phyloP scores from a whole-genome alignment of 352 stramenopile species.

The Globisporangium radiosum region DNA sequence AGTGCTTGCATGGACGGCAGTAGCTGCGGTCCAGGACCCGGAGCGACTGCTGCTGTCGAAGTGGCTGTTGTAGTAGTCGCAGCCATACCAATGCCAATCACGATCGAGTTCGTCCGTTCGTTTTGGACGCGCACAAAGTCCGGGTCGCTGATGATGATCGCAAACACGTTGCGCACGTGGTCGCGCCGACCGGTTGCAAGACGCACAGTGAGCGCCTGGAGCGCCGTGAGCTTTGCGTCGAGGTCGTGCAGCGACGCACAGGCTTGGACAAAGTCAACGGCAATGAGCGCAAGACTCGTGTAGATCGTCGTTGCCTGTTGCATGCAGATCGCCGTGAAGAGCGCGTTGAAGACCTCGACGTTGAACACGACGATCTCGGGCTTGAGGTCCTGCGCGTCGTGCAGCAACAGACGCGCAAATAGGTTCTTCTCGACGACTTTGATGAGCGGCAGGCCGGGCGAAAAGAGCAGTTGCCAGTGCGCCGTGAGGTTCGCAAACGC shows the following conservation, averaged over 20 bases:
- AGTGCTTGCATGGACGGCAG: too few species aligned
- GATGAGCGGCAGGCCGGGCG: constrained; percentile 23
- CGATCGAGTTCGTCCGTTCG: neutral
- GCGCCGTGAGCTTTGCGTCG: neutral
- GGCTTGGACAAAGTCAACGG: constrained; percentile 23
- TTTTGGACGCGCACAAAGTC: neutral
- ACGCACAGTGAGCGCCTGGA: neutral
- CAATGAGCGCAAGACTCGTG: constrained; percentile 23
- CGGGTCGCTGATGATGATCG: neutral
- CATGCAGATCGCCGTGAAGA: constrained; percentile 37
- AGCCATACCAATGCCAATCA: neutral
- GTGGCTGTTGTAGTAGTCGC: neutral
- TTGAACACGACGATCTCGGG: constrained; percentile 44
- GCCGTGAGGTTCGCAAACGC: constrained; percentile 15
- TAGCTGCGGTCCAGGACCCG: too few species aligned
- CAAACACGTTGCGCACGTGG: neutral
- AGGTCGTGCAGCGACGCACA: neutral
- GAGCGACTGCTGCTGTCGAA: too few species aligned
- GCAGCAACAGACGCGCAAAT: constrained; percentile 1
- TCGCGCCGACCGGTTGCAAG: neutral
- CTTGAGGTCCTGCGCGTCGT: constrained; percentile 19
- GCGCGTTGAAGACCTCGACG: constrained; percentile 43
- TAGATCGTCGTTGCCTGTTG: constrained; percentile 19
- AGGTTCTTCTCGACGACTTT: constrained; percentile 19
- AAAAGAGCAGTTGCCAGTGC: constrained; percentile 13